phyloP scores from a whole-genome alignment of 495 filamentous ascomycete species.

The Penicillium riverlandense region DNA sequence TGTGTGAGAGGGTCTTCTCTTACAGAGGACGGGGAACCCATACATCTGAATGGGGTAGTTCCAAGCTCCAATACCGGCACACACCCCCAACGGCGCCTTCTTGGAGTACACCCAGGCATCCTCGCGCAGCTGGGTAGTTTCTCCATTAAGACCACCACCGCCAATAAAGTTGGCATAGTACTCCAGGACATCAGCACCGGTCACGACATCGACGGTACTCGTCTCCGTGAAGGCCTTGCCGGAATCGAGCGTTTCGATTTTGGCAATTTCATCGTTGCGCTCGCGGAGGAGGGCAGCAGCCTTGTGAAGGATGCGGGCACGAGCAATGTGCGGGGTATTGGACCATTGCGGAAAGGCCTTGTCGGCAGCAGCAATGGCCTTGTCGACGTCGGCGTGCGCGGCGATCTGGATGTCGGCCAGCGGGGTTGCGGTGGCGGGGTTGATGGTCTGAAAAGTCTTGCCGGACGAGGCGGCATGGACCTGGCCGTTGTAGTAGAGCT shows the following conservation, averaged over 20 bases:
- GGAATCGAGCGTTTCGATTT: conserved; percentile 63
- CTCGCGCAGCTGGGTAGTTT: conserved; percentile 58
- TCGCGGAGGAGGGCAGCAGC: conserved; percentile 59
- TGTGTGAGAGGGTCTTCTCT: not conserved
- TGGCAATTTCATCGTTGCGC: conserved; percentile 64
- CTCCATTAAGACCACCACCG: conserved; percentile 61
- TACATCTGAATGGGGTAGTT: conserved; percentile 83
- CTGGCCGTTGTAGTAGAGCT: conserved; percentile 64
- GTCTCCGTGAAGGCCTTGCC: conserved; percentile 72
- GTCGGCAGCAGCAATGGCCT: conserved; percentile 54
- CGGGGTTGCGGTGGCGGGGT: conserved; percentile 59
- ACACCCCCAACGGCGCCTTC: conserved; percentile 69
- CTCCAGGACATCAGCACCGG: conserved; percentile 69
- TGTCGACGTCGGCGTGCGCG: conserved; percentile 55
- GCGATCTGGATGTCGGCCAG: conserved; percentile 59
- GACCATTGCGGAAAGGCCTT: conserved; percentile 63
- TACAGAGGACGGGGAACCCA: conserved; percentile 1
- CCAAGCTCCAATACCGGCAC: conserved; percentile 75
- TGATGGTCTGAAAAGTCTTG: conserved; percentile 56
- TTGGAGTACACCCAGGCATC: conserved; percentile 70
- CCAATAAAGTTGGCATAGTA: conserved; percentile 69
- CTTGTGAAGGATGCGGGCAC: conserved; percentile 63
- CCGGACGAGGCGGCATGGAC: conserved; percentile 50
- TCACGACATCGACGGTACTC: conserved; percentile 65
- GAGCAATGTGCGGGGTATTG: conserved; percentile 52